phyloP scores from a whole-genome alignment of 257 asterid species.

The Phtheirospermum japonicum region DNA sequence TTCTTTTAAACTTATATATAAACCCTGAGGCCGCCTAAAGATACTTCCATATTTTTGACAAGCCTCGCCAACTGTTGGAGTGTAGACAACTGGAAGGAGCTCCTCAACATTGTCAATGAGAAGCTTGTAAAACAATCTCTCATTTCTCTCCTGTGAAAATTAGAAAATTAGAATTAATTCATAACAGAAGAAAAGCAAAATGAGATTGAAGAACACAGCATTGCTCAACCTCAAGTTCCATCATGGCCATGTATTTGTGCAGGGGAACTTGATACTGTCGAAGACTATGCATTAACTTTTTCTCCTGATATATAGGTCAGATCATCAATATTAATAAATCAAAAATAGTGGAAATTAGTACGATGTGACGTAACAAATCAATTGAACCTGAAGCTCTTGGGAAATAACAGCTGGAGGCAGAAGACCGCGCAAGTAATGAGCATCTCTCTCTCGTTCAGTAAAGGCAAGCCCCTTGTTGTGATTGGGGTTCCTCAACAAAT shows the following conservation, averaged over 20 bases:
- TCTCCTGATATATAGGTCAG: slow-evolving; percentile 59
- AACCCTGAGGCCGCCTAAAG: slow-evolving; percentile 89
- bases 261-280: slow-evolving; percentile 69
- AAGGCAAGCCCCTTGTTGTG: slow-evolving; percentile 90
- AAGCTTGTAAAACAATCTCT: slow-evolving; percentile 90
- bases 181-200: background rate
- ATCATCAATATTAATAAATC: background rate
- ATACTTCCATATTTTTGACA: slow-evolving; percentile 95
- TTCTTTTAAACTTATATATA: slow-evolving; percentile 81
- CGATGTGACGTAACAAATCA: background rate
- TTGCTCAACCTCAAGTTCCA: slow-evolving; percentile 73
- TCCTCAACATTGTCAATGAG: slow-evolving; percentile 86
- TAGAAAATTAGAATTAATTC: background rate
- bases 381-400: slow-evolving; percentile 74
- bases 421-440: slow-evolving; percentile 81
- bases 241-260: slow-evolving; percentile 72
- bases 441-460: slow-evolving; percentile 73
- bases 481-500: slow-evolving; percentile 74
- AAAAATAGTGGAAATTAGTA: background rate
- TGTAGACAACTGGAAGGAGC: slow-evolving; percentile 84
- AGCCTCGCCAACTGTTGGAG: slow-evolving; percentile 94
- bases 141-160: slow-evolving; percentile 71
- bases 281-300: slow-evolving; percentile 56
- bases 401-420: slow-evolving; percentile 55
- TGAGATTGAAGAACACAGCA: background rate